These are phyloP conservation scores for Mantamonas sphyraenae DNA, from an alignment of 78 protist species.

Conservation along the genomic window DNA sequence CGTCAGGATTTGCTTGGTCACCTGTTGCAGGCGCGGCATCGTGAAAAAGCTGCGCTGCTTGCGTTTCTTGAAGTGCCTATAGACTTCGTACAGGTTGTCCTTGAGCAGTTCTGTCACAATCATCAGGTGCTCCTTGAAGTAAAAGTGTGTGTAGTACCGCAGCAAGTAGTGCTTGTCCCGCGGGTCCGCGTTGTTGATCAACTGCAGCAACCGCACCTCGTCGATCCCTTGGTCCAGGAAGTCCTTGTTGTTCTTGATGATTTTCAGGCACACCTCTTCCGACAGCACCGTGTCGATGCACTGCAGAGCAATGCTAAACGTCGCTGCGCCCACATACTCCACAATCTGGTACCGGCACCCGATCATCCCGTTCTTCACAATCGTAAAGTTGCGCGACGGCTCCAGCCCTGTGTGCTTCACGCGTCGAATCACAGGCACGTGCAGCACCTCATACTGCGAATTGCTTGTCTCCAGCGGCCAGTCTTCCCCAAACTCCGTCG, in stretches of 20 bases:
- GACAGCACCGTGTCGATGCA: slow-evolving; percentile 35
- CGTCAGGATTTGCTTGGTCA: slow-evolving; percentile 29
- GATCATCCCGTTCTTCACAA: slow-evolving; percentile 6
- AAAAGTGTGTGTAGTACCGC: slow-evolving; percentile 48
- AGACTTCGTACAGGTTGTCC: slow-evolving; percentile 58
- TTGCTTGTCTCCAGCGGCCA: too few species aligned
- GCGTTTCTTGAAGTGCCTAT: slow-evolving; percentile 18
- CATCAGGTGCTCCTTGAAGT: slow-evolving; percentile 66
- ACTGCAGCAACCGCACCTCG: slow-evolving; percentile 59
- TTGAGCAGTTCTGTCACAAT: slow-evolving; percentile 62
- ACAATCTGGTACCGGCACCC: slow-evolving; percentile 53
- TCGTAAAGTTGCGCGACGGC: neutral
- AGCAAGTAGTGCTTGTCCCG: slow-evolving; percentile 34
- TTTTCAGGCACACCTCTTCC: slow-evolving; percentile 49
- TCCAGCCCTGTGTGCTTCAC: neutral
- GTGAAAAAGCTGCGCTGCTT: slow-evolving; percentile 32
- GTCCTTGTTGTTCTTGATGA: slow-evolving; percentile 52
- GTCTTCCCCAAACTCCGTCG: too few species aligned
- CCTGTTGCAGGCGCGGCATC: slow-evolving; percentile 43
- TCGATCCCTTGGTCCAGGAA: slow-evolving; percentile 72
- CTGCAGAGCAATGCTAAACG: slow-evolving; percentile 52
- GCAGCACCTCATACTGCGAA: too few species aligned
- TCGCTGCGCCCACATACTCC: slow-evolving; percentile 48
- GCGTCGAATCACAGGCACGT: too few species aligned
- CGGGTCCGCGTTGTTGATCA: slow-evolving; percentile 22